Evolutionary conservation across 2,329 filamentous ascomycete species (phyloP).

Genomic region (Colletotrichum lupini): DNA sequence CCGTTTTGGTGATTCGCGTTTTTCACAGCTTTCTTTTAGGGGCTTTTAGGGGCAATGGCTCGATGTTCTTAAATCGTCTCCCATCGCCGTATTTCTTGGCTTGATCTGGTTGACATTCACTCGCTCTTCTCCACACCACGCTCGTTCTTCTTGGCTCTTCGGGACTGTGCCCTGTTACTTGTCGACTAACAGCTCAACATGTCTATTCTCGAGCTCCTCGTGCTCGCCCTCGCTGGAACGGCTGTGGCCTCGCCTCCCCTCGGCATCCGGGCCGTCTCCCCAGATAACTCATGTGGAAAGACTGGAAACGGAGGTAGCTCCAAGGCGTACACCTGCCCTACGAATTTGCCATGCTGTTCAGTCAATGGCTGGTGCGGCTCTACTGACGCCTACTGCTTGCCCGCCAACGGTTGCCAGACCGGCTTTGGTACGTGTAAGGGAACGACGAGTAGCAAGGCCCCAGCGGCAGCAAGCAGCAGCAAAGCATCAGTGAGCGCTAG

Average conservation of each 20-base stretch:
- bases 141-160: neutral
- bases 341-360: conserved; percentile 41
- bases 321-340: conserved; percentile 20
- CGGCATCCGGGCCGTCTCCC: conserved; percentile 7
- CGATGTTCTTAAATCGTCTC: conserved; percentile 6
- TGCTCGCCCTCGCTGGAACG: neutral
- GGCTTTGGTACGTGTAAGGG: conserved; percentile 40
- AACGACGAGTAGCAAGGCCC: neutral
- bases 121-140: neutral
- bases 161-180: neutral
- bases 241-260: conserved; percentile 17
- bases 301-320: conserved; percentile 26
- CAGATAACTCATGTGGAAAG: conserved; percentile 30
- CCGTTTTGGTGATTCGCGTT: conserved; percentile 17
- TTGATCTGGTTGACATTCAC: neutral
- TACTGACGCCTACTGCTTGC: conserved; percentile 48
- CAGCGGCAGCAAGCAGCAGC: neutral
- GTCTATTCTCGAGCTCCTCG: conserved; percentile 2
- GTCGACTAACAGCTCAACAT: neutral
- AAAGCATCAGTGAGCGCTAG: neutral
- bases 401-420: conserved; percentile 49
- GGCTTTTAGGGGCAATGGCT: neutral
- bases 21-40: neutral
- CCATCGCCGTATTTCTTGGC: conserved; percentile 15
- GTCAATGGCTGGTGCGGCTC: conserved; percentile 49